Percentiles rank a stretch among this genome's conserved stretches.
Conservation (phyloP, 352 stramenopile species). For the Globisporangium alternatum region DNA sequence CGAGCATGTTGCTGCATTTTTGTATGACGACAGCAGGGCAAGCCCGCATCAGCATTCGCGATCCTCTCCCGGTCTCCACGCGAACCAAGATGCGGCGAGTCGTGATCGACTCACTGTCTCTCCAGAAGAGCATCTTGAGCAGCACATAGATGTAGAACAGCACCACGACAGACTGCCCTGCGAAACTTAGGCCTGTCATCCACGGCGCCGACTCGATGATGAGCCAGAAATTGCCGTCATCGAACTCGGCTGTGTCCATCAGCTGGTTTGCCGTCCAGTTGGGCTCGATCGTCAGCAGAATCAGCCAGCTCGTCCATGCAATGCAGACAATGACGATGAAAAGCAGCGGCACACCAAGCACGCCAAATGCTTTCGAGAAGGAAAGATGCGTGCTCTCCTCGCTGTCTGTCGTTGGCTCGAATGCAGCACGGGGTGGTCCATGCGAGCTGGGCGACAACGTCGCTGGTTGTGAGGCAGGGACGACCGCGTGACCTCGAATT, state of each 20-base stretch:
- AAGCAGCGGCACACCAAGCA: constrained; percentile 20
- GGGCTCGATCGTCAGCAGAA: constrained; percentile 24
- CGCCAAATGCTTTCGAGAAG: constrained; percentile 24
- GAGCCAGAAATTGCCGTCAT: constrained; percentile 51
- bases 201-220: constrained; percentile 9
- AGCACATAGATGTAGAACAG: not conserved
- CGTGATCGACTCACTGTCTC: not conserved
- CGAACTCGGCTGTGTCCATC: constrained; percentile 44
- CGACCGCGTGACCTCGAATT: too few relatives aligned
- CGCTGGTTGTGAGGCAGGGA: too few relatives aligned
- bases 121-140: not conserved
- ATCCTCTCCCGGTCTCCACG: not conserved
- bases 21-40: not conserved
- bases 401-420: too few relatives aligned
- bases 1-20: not conserved
- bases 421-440: too few relatives aligned
- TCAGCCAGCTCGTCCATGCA: constrained; percentile 34
- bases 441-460: too few relatives aligned
- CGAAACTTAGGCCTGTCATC: not conserved
- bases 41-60: not conserved
- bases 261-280: constrained; percentile 38
- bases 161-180: not conserved
- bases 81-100: not conserved
- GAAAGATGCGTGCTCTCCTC: not conserved
- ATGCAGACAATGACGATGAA: constrained; percentile 22